Evolutionary conservation across 2,329 filamentous ascomycete genomes (phyloP).

Genomic region (Fusarium sp.): DNA sequence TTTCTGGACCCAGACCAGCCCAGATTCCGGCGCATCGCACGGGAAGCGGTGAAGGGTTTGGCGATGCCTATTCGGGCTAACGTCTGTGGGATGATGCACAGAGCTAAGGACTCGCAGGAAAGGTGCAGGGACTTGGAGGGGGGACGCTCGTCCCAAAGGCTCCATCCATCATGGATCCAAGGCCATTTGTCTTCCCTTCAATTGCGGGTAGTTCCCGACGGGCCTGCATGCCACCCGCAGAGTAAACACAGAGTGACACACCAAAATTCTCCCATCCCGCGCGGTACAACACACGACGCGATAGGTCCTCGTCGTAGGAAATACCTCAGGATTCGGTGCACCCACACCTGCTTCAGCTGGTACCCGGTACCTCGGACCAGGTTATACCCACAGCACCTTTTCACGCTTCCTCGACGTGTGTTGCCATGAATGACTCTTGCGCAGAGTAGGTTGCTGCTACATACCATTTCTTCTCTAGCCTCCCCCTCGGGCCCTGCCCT

Average conservation of each 20-base stretch:
- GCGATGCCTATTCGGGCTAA: slow-evolving; percentile 43
- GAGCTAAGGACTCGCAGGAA: slow-evolving; percentile 37
- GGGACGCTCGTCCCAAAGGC: neutral
- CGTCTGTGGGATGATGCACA: slow-evolving; percentile 39
- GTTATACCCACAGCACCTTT: neutral
- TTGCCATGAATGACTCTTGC: neutral
- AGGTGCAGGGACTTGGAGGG: slow-evolving; percentile 32
- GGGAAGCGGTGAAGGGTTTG: slow-evolving; percentile 44
- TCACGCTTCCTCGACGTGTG: neutral
- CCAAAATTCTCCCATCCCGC: neutral
- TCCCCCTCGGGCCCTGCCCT: slow-evolving; percentile 22
- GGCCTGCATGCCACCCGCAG: slow-evolving; percentile 12
- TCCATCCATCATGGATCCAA: neutral
- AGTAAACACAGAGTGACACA: slow-evolving; percentile 5
- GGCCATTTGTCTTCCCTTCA: neutral
- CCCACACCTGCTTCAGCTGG: neutral
- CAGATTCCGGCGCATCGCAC: slow-evolving; percentile 25
- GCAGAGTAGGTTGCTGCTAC: neutral
- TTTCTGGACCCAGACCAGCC: slow-evolving; percentile 27
- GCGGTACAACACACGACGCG: neutral
- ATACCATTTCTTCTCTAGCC: neutral
- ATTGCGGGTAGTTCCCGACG: slow-evolving; percentile 21
- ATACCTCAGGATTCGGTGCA: slow-evolving; percentile 11
- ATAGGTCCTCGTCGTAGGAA: slow-evolving; percentile 16
- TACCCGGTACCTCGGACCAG: slow-evolving; percentile 13